phyloP scores from a whole-genome alignment of 1,284 basidiomycete genomes.

The Ustilago nuda region DNA sequence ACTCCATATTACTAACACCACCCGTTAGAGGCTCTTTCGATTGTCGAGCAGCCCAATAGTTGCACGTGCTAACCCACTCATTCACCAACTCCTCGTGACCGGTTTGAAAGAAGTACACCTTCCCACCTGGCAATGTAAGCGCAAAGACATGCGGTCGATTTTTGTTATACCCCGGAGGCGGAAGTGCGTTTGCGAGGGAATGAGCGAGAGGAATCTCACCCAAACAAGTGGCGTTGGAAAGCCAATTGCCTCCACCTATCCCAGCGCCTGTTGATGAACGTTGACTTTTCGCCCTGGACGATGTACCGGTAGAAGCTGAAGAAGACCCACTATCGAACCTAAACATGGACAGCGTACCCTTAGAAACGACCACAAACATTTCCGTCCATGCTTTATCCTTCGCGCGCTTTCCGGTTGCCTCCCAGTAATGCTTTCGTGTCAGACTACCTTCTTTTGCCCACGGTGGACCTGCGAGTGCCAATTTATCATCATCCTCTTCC shows the following conservation, averaged over 20 bases:
- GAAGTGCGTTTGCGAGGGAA: conserved; percentile 85
- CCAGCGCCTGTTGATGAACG: conserved; percentile 5
- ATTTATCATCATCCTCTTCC: conserved; percentile 79
- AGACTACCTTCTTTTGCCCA: conserved; percentile 99
- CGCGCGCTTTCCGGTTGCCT: conserved; percentile 81
- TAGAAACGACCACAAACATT: conserved; percentile 93
- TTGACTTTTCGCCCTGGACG: conserved; percentile 8
- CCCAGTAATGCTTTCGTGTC: conserved; percentile 93
- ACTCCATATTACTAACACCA: conserved; percentile 98
- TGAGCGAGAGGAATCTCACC: conserved; percentile 86
- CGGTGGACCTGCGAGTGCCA: conserved; percentile 91
- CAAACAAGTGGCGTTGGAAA: conserved; percentile 84
- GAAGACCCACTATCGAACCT: conserved; percentile 50
- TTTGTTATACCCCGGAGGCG: conserved; percentile 89
- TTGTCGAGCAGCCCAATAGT: conserved; percentile 95
- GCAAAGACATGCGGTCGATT: conserved; percentile 93
- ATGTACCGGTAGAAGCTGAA: conserved; percentile 1
- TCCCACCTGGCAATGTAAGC: conserved; percentile 86
- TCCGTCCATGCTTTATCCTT: conserved; percentile 87
- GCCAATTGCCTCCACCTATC: conserved; percentile 97
- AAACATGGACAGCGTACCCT: conserved; percentile 94
- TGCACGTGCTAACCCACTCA: conserved; percentile 98
- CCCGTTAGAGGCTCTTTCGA: conserved; percentile 93
- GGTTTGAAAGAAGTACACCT: conserved; percentile 94
- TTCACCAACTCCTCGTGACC: conserved; percentile 96